Percentiles rank a stretch among this genome's conserved stretches.
These are phyloP conservation scores for Tetrapisispora iriomotensis DNA, from an alignment of 805 yeast species.

Conservation along the genomic window DNA sequence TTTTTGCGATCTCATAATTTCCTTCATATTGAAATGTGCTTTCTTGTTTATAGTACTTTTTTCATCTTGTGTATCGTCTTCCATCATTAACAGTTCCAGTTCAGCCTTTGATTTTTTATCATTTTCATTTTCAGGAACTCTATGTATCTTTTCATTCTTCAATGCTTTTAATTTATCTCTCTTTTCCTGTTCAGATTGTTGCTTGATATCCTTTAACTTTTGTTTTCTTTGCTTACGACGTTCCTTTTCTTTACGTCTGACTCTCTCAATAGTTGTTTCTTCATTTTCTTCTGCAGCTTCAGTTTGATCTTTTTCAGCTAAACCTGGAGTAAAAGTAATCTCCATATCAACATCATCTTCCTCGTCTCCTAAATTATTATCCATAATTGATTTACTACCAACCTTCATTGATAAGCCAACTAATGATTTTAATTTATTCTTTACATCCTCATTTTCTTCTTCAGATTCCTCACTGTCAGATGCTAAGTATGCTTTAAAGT, in stretches of 20 bases:
- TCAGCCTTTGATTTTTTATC: slow-evolving; percentile 48
- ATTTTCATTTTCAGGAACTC: slow-evolving; percentile 23
- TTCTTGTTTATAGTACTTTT: slow-evolving; percentile 29
- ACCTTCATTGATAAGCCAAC: slow-evolving; percentile 35
- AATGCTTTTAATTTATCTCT: slow-evolving; percentile 32
- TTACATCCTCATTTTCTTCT: slow-evolving; percentile 34
- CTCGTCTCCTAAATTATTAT: slow-evolving; percentile 33
- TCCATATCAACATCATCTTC: slow-evolving; percentile 83
- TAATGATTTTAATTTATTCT: slow-evolving; percentile 53
- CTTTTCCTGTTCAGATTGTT: slow-evolving; percentile 42
- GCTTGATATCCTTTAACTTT: slow-evolving; percentile 52
- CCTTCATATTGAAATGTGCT: slow-evolving; percentile 74
- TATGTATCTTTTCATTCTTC: slow-evolving; percentile 17
- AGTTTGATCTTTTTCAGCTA: slow-evolving; percentile 36
- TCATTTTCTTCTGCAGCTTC: slow-evolving; percentile 34
- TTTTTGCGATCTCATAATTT: slow-evolving; percentile 65
- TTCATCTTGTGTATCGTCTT: slow-evolving; percentile 47
- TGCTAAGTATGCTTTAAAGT: slow-evolving; percentile 85
- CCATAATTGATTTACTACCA: slow-evolving; percentile 32
- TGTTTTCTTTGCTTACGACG: slow-evolving; percentile 81
- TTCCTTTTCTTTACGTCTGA: slow-evolving; percentile 84
- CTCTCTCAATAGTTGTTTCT: slow-evolving; percentile 67
- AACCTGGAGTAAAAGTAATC: slow-evolving; percentile 87
- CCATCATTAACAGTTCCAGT: slow-evolving; percentile 32
- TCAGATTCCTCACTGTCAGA: slow-evolving; percentile 55